phyloP scores from a whole-genome alignment of 2,329 filamentous ascomycete species.

The Epichloe hybrida region DNA sequence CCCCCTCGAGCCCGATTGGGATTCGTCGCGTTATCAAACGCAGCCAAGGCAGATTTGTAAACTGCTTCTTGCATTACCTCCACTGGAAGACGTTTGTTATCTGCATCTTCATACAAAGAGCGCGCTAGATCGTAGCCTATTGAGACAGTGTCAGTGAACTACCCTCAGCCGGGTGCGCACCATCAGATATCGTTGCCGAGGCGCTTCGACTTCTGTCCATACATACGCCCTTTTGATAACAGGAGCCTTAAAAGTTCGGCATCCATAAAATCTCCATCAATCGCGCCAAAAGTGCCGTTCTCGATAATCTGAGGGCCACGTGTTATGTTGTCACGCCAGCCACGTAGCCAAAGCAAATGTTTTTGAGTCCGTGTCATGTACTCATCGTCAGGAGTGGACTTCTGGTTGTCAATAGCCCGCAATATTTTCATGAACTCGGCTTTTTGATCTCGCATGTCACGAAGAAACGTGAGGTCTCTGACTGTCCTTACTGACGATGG shows the following conservation, averaged over 20 bases:
- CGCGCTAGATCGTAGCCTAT: slow-evolving; percentile 49
- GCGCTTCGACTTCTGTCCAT: not conserved
- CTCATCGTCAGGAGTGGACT: slow-evolving; percentile 45
- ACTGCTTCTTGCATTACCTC: slow-evolving; percentile 46
- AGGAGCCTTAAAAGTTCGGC: slow-evolving; percentile 57
- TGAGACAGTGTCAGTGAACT: slow-evolving; percentile 6
- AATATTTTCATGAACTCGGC: slow-evolving; percentile 45
- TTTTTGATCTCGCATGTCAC: slow-evolving; percentile 51
- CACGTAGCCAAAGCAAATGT: slow-evolving; percentile 59
- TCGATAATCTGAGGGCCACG: slow-evolving; percentile 28
- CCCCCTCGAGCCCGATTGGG: slow-evolving; percentile 67
- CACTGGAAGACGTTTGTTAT: slow-evolving; percentile 33
- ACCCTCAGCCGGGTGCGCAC: not conserved
- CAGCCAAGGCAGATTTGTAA: slow-evolving; percentile 48
- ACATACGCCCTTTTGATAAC: slow-evolving; percentile 46
- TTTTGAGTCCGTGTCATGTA: slow-evolving; percentile 49
- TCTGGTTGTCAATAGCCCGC: slow-evolving; percentile 33
- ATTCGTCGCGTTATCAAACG: slow-evolving; percentile 74
- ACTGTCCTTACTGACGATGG: slow-evolving; percentile 38
- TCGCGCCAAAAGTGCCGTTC: slow-evolving; percentile 47
- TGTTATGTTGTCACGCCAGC: slow-evolving; percentile 45
- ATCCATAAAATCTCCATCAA: slow-evolving; percentile 51
- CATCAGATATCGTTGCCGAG: not conserved
- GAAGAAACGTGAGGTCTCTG: slow-evolving; percentile 50
- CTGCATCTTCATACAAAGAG: slow-evolving; percentile 44